A percentile compares a stretch with the other conserved stretches of the same genome.
Evolutionary conservation across 805 yeast species (phyloP).

Genomic region (Saccharomycopsis sp.): DNA sequence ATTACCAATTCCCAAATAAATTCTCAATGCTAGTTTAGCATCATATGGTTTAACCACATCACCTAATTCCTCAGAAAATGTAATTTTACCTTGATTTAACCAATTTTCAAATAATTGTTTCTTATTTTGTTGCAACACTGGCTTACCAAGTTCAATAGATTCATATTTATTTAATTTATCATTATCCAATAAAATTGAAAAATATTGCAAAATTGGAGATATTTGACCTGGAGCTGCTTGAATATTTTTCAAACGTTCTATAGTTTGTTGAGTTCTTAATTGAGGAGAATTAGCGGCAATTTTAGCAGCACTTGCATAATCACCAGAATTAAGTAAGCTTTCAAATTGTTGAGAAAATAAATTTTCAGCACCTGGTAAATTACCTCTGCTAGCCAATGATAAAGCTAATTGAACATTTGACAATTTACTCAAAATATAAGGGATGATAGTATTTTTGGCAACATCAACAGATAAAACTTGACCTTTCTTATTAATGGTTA

Average conservation of each 20-base stretch:
- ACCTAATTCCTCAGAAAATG: conserved; percentile 95
- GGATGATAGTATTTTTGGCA: conserved; percentile 75
- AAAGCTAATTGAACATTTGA: conserved; percentile 84
- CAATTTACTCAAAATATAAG: conserved; percentile 80
- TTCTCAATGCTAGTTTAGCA: conserved; percentile 78
- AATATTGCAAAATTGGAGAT: conserved; percentile 89
- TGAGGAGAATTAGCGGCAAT: conserved; percentile 94
- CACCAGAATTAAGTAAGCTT: conserved; percentile 73
- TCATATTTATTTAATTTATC: conserved; percentile 90
- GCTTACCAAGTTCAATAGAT: conserved; percentile 89
- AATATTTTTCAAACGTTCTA: conserved; percentile 81
- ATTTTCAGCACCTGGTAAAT: conserved; percentile 94
- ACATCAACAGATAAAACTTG: conserved; percentile 91
- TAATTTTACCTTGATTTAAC: conserved; percentile 90
- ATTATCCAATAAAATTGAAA: conserved; percentile 83
- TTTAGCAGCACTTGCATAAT: conserved; percentile 88
- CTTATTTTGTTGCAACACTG: conserved; percentile 92
- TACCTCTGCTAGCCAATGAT: conserved; percentile 88
- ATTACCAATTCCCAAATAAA: conserved; percentile 45
- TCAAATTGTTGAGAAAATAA: conserved; percentile 89
- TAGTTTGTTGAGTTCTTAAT: conserved; percentile 89
- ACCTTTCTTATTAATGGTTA: conserved; percentile 92
- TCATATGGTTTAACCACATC: conserved; percentile 90
- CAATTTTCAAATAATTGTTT: conserved; percentile 92
- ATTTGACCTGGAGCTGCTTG: conserved; percentile 93